Evolutionary conservation across 495 filamentous ascomycete species (phyloP).

Genomic region (Delitschia confertaspora): DNA sequence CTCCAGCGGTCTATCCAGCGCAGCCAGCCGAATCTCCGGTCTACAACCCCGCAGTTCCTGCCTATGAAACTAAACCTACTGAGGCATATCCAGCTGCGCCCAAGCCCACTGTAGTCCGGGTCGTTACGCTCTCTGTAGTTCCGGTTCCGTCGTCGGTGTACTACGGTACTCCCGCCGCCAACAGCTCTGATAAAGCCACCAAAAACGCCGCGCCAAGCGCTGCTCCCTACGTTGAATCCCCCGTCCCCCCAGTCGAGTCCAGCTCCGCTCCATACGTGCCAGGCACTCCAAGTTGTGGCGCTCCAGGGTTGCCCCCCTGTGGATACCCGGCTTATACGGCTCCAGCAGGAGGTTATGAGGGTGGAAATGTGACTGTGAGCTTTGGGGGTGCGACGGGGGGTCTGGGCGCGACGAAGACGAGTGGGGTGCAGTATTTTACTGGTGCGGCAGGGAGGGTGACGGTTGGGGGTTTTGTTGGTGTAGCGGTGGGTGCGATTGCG

Average conservation of each 20-base stretch:
- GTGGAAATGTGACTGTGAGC: not conserved
- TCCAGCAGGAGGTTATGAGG: too few species aligned
- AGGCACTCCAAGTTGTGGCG: not conserved
- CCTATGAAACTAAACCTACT: too few species aligned
- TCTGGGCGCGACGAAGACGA: not conserved
- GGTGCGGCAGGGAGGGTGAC: constrained; percentile 3
- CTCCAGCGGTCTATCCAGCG: too few species aligned
- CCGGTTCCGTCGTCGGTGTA: constrained; percentile 2
- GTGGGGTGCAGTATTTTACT: constrained; percentile 3
- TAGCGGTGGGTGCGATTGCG: constrained; percentile 1
- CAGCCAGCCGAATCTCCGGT: too few species aligned
- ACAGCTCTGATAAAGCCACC: too few species aligned
- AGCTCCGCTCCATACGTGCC: not conserved
- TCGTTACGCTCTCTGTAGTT: constrained; percentile 5
- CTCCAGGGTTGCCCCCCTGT: not conserved
- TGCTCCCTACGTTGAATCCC: too few species aligned
- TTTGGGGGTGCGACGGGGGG: constrained; percentile 1
- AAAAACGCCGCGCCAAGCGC: too few species aligned
- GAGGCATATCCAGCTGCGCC: too few species aligned
- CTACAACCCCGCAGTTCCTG: too few species aligned
- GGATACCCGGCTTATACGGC: not conserved
- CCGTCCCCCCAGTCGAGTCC: not conserved
- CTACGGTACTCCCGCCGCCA: too few species aligned
- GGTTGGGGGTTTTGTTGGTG: not conserved
- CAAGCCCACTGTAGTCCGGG: not conserved